Percentiles rank a stretch among this genome's conserved stretches.
These are phyloP conservation scores for Posidonia oceanica DNA, from an alignment of 116 monocot species.

Conservation along the genomic window DNA sequence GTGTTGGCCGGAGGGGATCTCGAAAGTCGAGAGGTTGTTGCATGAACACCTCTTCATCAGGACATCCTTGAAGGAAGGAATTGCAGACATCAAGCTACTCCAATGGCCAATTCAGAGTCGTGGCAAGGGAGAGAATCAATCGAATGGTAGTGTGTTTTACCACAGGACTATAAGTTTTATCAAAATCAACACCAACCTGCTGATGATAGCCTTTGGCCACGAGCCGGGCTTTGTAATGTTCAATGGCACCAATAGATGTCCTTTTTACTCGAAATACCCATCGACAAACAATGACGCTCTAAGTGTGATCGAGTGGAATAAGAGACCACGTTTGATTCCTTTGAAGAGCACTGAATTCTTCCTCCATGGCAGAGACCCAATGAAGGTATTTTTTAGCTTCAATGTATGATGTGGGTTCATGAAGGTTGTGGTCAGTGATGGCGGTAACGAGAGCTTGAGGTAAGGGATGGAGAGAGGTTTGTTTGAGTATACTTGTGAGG, in stretches of 20 bases:
- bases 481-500: background rate
- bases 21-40: background rate
- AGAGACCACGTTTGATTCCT: background rate
- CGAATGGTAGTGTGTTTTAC: background rate
- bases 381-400: background rate
- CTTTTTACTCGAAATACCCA: slow-evolving; percentile 10
- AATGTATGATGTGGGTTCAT: background rate
- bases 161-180: background rate
- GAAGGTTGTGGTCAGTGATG: background rate
- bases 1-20: background rate
- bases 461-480: background rate
- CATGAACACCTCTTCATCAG: background rate
- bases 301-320: background rate
- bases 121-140: background rate
- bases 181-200: background rate
- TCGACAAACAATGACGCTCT: slow-evolving; percentile 14
- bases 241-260: background rate
- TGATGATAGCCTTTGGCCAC: background rate
- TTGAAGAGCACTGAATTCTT: background rate
- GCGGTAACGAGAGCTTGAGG: background rate
- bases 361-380: background rate
- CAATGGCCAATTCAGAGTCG: background rate
- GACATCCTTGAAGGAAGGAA: background rate
- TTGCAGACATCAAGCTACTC: background rate
- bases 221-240: background rate